Evolutionary conservation across 2,329 filamentous ascomycete genomes (phyloP).

Genomic region (Dactylellina drechsleri): DNA sequence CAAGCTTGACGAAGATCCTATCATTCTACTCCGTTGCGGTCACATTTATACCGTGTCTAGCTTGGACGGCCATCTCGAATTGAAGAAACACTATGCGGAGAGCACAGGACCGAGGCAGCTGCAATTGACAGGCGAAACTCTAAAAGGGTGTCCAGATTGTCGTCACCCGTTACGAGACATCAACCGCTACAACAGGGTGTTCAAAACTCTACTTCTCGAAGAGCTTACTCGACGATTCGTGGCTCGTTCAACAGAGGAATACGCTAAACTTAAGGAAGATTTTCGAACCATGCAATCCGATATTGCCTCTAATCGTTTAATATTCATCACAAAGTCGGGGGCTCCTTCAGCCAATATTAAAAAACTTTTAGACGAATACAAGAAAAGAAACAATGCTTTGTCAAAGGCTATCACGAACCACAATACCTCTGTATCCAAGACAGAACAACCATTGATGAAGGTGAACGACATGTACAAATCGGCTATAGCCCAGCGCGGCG

Average conservation of each 20-base stretch:
- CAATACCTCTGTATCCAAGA: conserved; percentile 23
- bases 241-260: conserved; percentile 29
- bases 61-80: conserved; percentile 72
- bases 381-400: not conserved
- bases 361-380: not conserved
- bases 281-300: conserved; percentile 11
- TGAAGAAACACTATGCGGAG: conserved; percentile 60
- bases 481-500: conserved; percentile 18
- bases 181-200: conserved; percentile 71
- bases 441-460: conserved; percentile 43
- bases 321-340: not conserved
- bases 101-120: conserved; percentile 12
- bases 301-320: not conserved
- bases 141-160: conserved; percentile 70
- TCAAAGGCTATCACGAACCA: conserved; percentile 6
- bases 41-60: conserved; percentile 71
- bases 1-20: conserved; percentile 69
- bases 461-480: conserved; percentile 34
- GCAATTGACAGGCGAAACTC: too few species aligned
- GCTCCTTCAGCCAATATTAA: not conserved
- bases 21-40: conserved; percentile 71
- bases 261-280: conserved; percentile 15
- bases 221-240: conserved; percentile 74
- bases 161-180: conserved; percentile 70
- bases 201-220: conserved; percentile 71